Evolutionary conservation across 1,284 basidiomycete genomes (phyloP), one percentile per base, ranked within the genome.

Genomic region (Entoloma clypeatum): DNA sequence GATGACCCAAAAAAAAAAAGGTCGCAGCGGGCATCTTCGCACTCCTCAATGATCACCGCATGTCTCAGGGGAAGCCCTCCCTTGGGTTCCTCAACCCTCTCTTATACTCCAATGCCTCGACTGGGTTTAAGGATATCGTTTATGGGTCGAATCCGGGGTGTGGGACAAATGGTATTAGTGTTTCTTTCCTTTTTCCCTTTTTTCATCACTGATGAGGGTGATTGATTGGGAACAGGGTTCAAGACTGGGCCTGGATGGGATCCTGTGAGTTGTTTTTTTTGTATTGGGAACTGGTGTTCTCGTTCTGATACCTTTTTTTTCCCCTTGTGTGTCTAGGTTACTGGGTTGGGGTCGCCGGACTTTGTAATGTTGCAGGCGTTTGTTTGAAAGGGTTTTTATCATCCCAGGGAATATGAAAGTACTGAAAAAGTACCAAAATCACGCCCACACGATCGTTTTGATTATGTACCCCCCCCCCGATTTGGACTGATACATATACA

Each of bases 31-130:
- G 62, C 13, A 62, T 81, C 18, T 65, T 83, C 50, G 54, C 79
- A 4, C 68, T 82, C 25, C 61, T 83, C 23, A 81, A 81, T 49
- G 78, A 81, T 59, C 72, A 68, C 60, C 71, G 72, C 16, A 57
- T 83, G 27, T 62, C 76, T 0, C 54, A 62, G 16, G 71, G 72
- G 36, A 71, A 74, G 54, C 27, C 68, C 4, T 57, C 75, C 1
- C 65, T 82, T 18, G 79, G 79, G 1, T 82, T 81, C 63, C 61
- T 83, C 35, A 81, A 83, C 55, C 79, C 78, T 2, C 60, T 78
- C 21, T 58, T 81, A 36, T 81, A 81, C 54, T 67, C 71, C 1
- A 67, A 56, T 2, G 70, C 66, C 17, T 55, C 57, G 1, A 49
- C 57, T 3, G 76, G 72, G 16, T 74, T 84, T 56, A 81, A 77